These are phyloP conservation scores for Pseudogymnoascus sp. DNA, from an alignment of 2,329 filamentous ascomycete genomes.

Conservation along the genomic window DNA sequence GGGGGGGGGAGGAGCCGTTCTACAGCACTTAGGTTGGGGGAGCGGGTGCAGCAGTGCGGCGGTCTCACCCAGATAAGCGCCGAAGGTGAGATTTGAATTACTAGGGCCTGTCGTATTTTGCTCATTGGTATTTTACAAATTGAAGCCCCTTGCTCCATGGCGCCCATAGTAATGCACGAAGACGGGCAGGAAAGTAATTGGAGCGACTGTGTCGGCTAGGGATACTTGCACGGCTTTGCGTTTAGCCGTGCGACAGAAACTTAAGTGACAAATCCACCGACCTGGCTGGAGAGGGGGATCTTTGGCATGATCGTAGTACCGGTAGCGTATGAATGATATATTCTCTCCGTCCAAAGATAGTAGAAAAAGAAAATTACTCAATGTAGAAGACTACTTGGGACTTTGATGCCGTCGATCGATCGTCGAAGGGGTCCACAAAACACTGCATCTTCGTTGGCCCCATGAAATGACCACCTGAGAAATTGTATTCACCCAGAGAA, in stretches of 20 bases:
- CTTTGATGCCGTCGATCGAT: neutral
- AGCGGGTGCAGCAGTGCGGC: neutral
- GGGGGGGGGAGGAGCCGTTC: neutral
- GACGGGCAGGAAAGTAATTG: neutral
- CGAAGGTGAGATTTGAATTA: neutral
- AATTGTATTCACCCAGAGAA: neutral
- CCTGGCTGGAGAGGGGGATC: neutral
- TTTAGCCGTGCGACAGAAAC: conserved; percentile 1
- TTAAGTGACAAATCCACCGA: neutral
- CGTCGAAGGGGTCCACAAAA: neutral
- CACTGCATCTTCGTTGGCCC: neutral
- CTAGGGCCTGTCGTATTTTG: neutral
- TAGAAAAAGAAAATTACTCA: neutral
- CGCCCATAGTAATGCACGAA: neutral
- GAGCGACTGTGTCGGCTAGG: neutral
- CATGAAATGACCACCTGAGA: neutral
- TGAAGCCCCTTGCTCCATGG: neutral
- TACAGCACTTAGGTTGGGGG: conserved; percentile 2
- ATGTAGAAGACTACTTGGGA: neutral
- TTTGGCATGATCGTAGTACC: neutral
- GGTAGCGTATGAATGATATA: neutral
- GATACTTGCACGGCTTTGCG: neutral
- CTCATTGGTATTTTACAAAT: neutral
- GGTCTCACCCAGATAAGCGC: neutral
- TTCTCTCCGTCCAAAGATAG: neutral